Percentiles rank a stretch among this genome's conserved stretches.
These are phyloP conservation scores for Rhizopogon roseolus DNA, from an alignment of 768 basidiomycete genomes.

Conservation along the genomic window DNA sequence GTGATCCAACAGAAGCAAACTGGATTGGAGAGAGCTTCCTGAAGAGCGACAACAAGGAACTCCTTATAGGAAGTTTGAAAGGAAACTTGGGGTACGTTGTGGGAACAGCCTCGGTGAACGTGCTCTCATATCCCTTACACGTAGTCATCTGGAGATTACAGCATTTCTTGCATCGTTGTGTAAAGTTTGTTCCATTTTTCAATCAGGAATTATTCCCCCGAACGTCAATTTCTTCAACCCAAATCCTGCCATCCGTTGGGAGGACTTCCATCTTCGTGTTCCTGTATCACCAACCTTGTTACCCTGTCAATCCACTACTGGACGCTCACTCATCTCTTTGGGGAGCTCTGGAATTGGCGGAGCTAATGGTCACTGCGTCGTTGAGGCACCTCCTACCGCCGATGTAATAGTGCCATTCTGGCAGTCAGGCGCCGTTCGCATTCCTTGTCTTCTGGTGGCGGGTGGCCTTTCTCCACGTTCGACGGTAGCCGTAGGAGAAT, in stretches of 20 bases:
- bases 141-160: slow-evolving; percentile 38
- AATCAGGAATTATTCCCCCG: slow-evolving; percentile 32
- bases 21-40: slow-evolving; percentile 38
- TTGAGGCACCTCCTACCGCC: slow-evolving; percentile 25
- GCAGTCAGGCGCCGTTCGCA: background rate
- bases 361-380: slow-evolving; percentile 36
- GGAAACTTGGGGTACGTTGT: slow-evolving; percentile 39
- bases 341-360: slow-evolving; percentile 42
- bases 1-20: slow-evolving; percentile 48
- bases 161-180: slow-evolving; percentile 41
- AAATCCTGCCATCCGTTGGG: slow-evolving; percentile 38
- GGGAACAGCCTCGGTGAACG: slow-evolving; percentile 23
- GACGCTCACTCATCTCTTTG: slow-evolving; percentile 33
- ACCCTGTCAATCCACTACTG: slow-evolving; percentile 4
- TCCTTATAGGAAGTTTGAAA: slow-evolving; percentile 40
- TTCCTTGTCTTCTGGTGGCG: slow-evolving; percentile 9
- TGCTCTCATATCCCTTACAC: background rate
- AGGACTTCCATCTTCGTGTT: slow-evolving; percentile 30
- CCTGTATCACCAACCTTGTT: slow-evolving; percentile 20
- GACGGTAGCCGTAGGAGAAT: slow-evolving; percentile 5
- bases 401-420: background rate
- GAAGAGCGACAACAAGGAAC: slow-evolving; percentile 15
- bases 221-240: slow-evolving; percentile 30
- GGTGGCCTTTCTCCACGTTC: slow-evolving; percentile 36
- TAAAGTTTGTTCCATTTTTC: slow-evolving; percentile 38